phyloP scores from a whole-genome alignment of 169 alveolate species.

The Eimeria tenella region DNA sequence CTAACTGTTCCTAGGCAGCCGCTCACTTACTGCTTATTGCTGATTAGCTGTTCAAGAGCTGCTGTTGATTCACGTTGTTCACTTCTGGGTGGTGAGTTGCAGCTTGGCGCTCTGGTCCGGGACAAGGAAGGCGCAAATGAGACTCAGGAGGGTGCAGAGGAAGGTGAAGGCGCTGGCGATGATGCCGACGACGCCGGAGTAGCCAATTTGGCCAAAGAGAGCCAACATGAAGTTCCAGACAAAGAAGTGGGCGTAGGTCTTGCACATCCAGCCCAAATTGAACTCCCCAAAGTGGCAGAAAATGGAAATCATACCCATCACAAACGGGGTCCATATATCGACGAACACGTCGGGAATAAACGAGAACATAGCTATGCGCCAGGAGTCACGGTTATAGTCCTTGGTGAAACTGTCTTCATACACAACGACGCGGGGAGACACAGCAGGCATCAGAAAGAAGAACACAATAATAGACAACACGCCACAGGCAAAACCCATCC shows the following conservation, averaged over 20 bases:
- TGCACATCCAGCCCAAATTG: constrained; percentile 62
- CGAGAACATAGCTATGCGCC: constrained; percentile 69
- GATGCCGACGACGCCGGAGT: constrained; percentile 75
- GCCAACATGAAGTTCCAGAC: constrained; percentile 71
- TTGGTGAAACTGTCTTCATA: background rate
- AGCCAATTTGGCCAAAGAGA: constrained; percentile 75
- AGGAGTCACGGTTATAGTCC: constrained; percentile 41
- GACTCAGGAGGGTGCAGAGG: constrained; percentile 45
- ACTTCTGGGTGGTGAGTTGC: constrained; percentile 21
- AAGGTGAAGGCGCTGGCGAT: constrained; percentile 66
- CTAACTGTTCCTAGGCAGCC: no score
- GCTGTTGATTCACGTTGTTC: no score
- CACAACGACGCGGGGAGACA: constrained; percentile 7
- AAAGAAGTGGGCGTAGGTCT: constrained; percentile 57
- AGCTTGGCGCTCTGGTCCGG: constrained; percentile 57
- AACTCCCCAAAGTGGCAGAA: constrained; percentile 69
- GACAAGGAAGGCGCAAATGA: constrained; percentile 65
- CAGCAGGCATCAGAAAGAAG: constrained; percentile 57
- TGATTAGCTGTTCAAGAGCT: no score
- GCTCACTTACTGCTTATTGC: background rate
- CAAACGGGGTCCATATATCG: constrained; percentile 67
- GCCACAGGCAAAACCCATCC: constrained; percentile 70
- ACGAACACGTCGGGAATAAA: constrained; percentile 64
- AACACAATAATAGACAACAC: constrained; percentile 53
- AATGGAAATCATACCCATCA: constrained; percentile 71